Conservation (phyloP, 2,329 filamentous ascomycete species). For the Rhinocladiella similis region DNA sequence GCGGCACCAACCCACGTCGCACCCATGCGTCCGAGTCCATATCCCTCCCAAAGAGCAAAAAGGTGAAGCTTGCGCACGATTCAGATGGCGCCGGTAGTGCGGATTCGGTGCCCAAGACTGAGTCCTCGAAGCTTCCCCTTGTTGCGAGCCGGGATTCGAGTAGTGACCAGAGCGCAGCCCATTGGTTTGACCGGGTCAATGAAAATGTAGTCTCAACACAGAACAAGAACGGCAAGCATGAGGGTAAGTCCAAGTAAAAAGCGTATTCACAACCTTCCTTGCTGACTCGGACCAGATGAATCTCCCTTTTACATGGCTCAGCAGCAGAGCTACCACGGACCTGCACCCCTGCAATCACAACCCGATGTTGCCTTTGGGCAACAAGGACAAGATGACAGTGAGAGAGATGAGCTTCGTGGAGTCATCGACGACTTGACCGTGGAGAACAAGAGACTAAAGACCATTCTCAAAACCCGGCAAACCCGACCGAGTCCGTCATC, state of each 20-base stretch:
- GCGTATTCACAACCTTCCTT: neutral
- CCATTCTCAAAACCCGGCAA: conserved; percentile 70
- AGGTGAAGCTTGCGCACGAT: conserved; percentile 16
- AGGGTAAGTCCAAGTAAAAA: conserved; percentile 1
- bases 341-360: conserved; percentile 20
- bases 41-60: conserved; percentile 21
- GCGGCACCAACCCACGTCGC: conserved; percentile 12
- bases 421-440: conserved; percentile 87
- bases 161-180: conserved; percentile 26
- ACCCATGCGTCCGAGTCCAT: conserved; percentile 16
- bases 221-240: conserved; percentile 6
- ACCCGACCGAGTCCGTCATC: conserved; percentile 42
- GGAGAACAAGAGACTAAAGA: conserved; percentile 76
- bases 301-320: conserved; percentile 37
- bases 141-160: conserved; percentile 19
- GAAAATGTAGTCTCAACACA: conserved; percentile 17
- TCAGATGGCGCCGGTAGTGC: conserved; percentile 1
- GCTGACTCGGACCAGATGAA: conserved; percentile 32
- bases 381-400: conserved; percentile 48
- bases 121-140: conserved; percentile 1
- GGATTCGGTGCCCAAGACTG: neutral
- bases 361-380: conserved; percentile 29
- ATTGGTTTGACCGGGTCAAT: conserved; percentile 28
- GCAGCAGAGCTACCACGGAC: conserved; percentile 23
- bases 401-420: conserved; percentile 72